Percentiles rank a stretch among this genome's conserved stretches.
Evolutionary conservation across 192 early-diverging fungal genomes (phyloP).

Genomic region (Linnemannia elongata): DNA sequence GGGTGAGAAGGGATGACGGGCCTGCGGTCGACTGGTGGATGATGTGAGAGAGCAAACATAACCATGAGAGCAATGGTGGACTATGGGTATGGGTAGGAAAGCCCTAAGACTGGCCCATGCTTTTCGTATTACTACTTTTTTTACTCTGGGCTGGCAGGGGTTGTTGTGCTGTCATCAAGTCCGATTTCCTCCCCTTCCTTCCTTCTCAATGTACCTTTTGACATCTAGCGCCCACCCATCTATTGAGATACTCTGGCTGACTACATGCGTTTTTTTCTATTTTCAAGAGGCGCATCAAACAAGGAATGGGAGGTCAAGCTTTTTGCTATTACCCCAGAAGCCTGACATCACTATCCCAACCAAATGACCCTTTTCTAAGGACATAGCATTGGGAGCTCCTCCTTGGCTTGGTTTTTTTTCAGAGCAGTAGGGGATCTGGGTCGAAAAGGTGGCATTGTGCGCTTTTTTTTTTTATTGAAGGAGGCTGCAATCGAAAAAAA

Average conservation of each 20-base stretch:
- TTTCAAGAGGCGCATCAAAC: not conserved
- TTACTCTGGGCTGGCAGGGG: not conserved
- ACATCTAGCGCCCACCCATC: not conserved
- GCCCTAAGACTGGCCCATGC: not conserved
- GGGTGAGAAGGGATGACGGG: too few species aligned
- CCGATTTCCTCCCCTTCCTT: not conserved
- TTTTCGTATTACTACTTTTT: not conserved
- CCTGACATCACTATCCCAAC: not conserved
- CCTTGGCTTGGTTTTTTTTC: too few species aligned
- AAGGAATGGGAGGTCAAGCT: not conserved
- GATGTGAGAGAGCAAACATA: not conserved
- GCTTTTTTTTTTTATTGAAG: not conserved
- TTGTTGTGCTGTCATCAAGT: not conserved
- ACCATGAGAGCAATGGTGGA: not conserved
- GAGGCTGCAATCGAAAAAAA: not conserved
- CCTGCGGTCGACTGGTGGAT: not conserved
- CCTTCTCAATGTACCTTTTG: not conserved
- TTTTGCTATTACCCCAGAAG: not conserved
- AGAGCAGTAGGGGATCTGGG: not conserved
- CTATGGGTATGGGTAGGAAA: not conserved
- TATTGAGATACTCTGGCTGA: not conserved
- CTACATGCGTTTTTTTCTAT: not conserved
- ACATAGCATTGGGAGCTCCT: not conserved
- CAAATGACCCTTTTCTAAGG: too few species aligned
- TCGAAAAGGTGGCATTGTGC: not conserved